A percentile compares a stretch with the other conserved stretches of the same genome.
Evolutionary conservation across 108 stramenopile genomes (phyloP).

Genomic region (Mediolabrus comicus): DNA sequence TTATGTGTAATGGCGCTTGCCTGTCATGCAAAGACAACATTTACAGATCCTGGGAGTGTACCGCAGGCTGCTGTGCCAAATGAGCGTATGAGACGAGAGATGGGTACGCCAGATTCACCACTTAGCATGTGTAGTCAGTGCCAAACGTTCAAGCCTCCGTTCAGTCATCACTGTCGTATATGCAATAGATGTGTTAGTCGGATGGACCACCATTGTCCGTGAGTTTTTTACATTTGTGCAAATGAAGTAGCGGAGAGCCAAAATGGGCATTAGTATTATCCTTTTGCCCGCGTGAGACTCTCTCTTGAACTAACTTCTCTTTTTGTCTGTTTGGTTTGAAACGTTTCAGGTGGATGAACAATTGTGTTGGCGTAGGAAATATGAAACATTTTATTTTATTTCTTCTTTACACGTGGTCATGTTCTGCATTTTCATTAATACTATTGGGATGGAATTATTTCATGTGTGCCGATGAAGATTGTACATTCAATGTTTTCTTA

Average conservation of each 20-base stretch:
- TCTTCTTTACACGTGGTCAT: slow-evolving; percentile 72
- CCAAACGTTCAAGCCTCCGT: slow-evolving; percentile 90
- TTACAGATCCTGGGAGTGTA: slow-evolving; percentile 92
- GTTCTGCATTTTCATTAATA: slow-evolving; percentile 64
- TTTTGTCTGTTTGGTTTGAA: not conserved
- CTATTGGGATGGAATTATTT: slow-evolving; percentile 76
- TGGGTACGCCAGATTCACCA: slow-evolving; percentile 37
- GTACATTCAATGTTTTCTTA: slow-evolving; percentile 56
- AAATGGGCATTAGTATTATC: no score
- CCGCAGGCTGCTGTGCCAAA: slow-evolving; percentile 71
- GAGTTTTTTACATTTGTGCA: slow-evolving; percentile 29
- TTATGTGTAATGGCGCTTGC: slow-evolving; percentile 72
- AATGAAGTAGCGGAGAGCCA: no score
- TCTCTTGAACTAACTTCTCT: slow-evolving; percentile 5
- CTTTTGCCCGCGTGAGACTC: not conserved
- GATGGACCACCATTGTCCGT: slow-evolving; percentile 92
- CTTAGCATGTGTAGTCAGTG: slow-evolving; percentile 81
- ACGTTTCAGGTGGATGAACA: slow-evolving; percentile 92
- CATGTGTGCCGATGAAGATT: slow-evolving; percentile 68
- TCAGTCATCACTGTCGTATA: slow-evolving; percentile 94
- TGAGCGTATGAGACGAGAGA: slow-evolving; percentile 42
- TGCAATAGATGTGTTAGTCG: slow-evolving; percentile 92
- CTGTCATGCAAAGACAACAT: slow-evolving; percentile 86
- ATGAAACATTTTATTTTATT: slow-evolving; percentile 83
- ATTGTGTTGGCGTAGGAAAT: slow-evolving; percentile 91